phyloP scores from a whole-genome alignment of 2,329 filamentous ascomycete genomes.

The Xylariaceae sp. region DNA sequence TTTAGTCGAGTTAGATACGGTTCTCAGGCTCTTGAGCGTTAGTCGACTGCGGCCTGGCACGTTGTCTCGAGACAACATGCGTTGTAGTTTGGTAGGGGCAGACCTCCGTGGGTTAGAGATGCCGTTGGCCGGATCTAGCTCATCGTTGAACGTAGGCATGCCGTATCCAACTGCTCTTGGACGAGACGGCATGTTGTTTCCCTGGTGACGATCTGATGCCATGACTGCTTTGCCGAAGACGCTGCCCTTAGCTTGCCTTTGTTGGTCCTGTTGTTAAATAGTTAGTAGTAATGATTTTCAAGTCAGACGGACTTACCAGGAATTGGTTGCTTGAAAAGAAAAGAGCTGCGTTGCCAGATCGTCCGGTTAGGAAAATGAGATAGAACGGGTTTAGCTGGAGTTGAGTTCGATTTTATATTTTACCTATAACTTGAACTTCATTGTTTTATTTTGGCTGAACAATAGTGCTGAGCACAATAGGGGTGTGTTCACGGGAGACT shows the following conservation, averaged over 20 bases:
- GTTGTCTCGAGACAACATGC: not conserved
- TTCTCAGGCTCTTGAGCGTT: not conserved
- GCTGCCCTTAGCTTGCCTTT: not conserved
- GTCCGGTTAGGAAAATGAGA: not conserved
- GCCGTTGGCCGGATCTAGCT: slow-evolving; percentile 1
- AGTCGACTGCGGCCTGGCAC: slow-evolving; percentile 2
- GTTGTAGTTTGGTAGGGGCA: not conserved
- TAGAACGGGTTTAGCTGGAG: not conserved
- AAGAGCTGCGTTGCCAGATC: not conserved
- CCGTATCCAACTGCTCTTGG: slow-evolving; percentile 2
- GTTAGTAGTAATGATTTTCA: not conserved
- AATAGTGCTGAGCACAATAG: not conserved
- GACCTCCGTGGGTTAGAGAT: slow-evolving; percentile 4
- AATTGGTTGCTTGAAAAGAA: not conserved
- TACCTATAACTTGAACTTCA: not conserved
- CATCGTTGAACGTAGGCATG: slow-evolving; percentile 7
- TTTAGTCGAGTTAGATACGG: not conserved
- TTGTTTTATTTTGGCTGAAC: not conserved
- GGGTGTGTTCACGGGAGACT: not conserved
- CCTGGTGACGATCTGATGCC: slow-evolving; percentile 1
- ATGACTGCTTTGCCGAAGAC: not conserved
- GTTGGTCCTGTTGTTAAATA: not conserved
- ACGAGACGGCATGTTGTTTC: not conserved
- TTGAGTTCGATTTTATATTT: not conserved
- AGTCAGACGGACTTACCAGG: not conserved